phyloP scores from a whole-genome alignment of 2,329 filamentous ascomycete genomes.

The Monascus ruber region DNA sequence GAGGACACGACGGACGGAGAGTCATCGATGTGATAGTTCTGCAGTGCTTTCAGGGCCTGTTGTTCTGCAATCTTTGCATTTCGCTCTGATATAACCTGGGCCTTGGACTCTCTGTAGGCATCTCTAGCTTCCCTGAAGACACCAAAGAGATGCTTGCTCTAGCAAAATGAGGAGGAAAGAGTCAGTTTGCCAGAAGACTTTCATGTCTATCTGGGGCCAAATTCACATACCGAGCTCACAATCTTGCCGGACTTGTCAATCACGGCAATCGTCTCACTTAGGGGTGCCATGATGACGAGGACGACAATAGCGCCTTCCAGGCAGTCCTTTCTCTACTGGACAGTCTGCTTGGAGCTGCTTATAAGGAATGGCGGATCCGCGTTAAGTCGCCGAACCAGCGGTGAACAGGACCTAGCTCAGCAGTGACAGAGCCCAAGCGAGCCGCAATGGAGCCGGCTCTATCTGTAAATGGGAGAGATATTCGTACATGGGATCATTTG shows the following conservation, averaged over 20 bases:
- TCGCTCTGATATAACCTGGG: conserved; percentile 62
- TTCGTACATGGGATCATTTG: too few species aligned
- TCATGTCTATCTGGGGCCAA: too few species aligned
- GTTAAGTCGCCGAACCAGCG: not conserved
- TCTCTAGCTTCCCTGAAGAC: conserved; percentile 88
- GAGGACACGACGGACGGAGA: conserved; percentile 32
- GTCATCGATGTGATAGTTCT: conserved; percentile 40
- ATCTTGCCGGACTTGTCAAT: conserved; percentile 87
- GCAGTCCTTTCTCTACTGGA: not conserved
- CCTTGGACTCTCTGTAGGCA: conserved; percentile 79
- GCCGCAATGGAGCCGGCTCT: too few species aligned
- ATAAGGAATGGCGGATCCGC: not conserved
- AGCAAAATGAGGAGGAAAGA: conserved; percentile 1
- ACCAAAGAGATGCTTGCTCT: conserved; percentile 82
- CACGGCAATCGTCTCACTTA: conserved; percentile 68
- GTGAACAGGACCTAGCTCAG: not conserved
- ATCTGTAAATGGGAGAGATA: too few species aligned
- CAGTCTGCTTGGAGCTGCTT: not conserved
- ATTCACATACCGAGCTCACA: conserved; percentile 63
- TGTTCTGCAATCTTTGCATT: conserved; percentile 48
- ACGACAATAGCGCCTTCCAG: not conserved
- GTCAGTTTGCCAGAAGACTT: not conserved
- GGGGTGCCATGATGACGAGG: conserved; percentile 16
- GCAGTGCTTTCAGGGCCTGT: conserved; percentile 48
- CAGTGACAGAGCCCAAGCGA: too few species aligned